Evolutionary conservation across 1,139 yeast genomes (phyloP), one percentile per base, ranked within the genome.

Genomic region (Hemisphaericaspora subhashii): DNA sequence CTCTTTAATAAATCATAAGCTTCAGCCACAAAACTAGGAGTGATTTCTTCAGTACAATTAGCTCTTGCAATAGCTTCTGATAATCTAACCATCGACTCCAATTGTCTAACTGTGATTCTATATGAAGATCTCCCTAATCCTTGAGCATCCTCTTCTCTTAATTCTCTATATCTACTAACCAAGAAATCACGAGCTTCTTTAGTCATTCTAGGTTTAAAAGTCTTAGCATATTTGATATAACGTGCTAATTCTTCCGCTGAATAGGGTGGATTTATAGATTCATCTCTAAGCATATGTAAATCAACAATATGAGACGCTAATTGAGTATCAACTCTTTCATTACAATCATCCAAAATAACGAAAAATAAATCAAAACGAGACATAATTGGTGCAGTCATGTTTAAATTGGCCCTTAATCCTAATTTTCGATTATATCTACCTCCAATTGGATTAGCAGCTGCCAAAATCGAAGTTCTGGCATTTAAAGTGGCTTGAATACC

Each of bases 331-430:
- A 90, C 77, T 51, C 83, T 77, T 57, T 88, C 97, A 55, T 92
- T 92, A 58, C 97, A 87, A 56, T 94, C 98, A 64, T 92, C 99
- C 49, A 92, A 72, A 38, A 92, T 85, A 25, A 92, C 98, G 57
- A 94, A 92, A 60, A 94, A 94, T 49, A 94, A 68, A 65, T 92
- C 99, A 59, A 92, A 92, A 68, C 99, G 83, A 24, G 98, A 90
- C 97, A 92, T 92, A 60, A 92, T 92, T 2, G 99, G 99, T 1
- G 98, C 98, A n/a, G 97, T 87, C 97, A 92, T 89, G 56, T 86
- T 84, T 56, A 94, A 75, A 58, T 92, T 92, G 38, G 96, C 83
- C 46, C 96, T 73, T 45, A 92, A 73, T 2, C 96, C 86, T 35
- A 82, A 62, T 57, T 87, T 89, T 45, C 96, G 77, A 63, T 92